Evolutionary conservation across 1,284 basidiomycete species (phyloP).

Genomic region (Anthracocystis panici-leucophaei): DNA sequence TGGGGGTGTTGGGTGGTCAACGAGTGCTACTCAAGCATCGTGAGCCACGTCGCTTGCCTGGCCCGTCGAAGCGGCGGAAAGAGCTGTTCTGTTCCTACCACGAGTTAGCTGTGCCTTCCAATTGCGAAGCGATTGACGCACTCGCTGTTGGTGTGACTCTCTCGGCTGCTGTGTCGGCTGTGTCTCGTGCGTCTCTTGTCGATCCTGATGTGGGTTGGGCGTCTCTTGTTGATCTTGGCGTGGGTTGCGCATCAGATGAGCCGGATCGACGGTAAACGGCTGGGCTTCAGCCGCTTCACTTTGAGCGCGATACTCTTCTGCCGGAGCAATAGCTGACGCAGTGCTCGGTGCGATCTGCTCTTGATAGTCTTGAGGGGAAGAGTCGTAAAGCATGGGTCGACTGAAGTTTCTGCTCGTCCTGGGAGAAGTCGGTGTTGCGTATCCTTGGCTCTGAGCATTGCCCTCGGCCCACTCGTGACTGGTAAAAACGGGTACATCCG

Average conservation of each 20-base stretch:
- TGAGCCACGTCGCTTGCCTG: background rate
- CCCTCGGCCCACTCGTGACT: background rate
- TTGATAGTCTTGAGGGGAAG: background rate
- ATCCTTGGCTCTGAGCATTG: background rate
- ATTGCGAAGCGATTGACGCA: slow-evolving; percentile 15
- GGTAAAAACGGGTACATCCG: background rate
- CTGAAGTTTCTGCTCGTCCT: slow-evolving; percentile 7
- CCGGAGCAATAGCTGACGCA: background rate
- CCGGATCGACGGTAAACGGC: background rate
- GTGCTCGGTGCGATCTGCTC: background rate
- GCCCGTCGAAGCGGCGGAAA: background rate
- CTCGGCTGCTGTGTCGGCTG: slow-evolving; percentile 1
- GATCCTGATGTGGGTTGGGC: background rate
- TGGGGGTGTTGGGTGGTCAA: no score
- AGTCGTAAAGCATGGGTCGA: background rate
- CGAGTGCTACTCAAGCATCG: background rate
- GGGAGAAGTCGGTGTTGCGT: background rate
- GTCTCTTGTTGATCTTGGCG: background rate
- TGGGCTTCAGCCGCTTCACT: background rate
- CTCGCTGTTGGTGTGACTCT: background rate
- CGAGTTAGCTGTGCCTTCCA: slow-evolving; percentile 29
- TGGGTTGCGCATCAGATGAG: background rate
- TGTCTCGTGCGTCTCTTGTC: background rate
- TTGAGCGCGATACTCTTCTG: background rate
- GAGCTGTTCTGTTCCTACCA: slow-evolving; percentile 4